These are phyloP conservation scores for Chaetomium sp. DNA, from an alignment of 2,329 filamentous ascomycete species.

Conservation along the genomic window DNA sequence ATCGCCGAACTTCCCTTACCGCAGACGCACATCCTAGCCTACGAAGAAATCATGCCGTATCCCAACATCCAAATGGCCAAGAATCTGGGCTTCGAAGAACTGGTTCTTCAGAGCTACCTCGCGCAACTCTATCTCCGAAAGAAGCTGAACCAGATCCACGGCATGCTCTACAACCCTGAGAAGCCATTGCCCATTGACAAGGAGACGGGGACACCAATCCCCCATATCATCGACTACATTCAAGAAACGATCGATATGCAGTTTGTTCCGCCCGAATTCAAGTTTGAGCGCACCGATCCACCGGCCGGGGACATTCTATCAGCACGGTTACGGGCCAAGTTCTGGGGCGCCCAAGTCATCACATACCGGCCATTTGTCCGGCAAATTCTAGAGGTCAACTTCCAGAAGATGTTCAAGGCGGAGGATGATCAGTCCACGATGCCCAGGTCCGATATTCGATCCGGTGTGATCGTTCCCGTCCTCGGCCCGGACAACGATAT, in stretches of 20 bases:
- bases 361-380: slow-evolving; percentile 72
- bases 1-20: slow-evolving; percentile 72
- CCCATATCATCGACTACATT: slow-evolving; percentile 40
- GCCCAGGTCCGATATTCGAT: slow-evolving; percentile 19
- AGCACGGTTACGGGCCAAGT: slow-evolving; percentile 84
- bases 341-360: slow-evolving; percentile 87
- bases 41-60: slow-evolving; percentile 59
- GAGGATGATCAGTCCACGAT: slow-evolving; percentile 10
- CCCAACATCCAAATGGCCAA: slow-evolving; percentile 48
- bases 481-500: slow-evolving; percentile 22
- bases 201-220: slow-evolving; percentile 24
- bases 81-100: slow-evolving; percentile 37
- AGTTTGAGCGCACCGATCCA: slow-evolving; percentile 59
- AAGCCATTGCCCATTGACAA: slow-evolving; percentile 21
- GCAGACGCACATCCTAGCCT: slow-evolving; percentile 54
- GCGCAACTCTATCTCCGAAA: slow-evolving; percentile 60
- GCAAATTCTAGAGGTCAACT: slow-evolving; percentile 47
- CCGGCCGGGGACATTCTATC: slow-evolving; percentile 71
- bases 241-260: slow-evolving; percentile 25
- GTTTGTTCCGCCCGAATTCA: slow-evolving; percentile 45
- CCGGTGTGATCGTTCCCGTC: slow-evolving; percentile 8
- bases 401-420: slow-evolving; percentile 25
- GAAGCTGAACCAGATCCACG: slow-evolving; percentile 57
- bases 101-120: slow-evolving; percentile 53
- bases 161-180: slow-evolving; percentile 46